Base-by-base conservation (phyloP, 2,329 filamentous ascomycete genomes). In the Hypoxylon sp. region DNA sequence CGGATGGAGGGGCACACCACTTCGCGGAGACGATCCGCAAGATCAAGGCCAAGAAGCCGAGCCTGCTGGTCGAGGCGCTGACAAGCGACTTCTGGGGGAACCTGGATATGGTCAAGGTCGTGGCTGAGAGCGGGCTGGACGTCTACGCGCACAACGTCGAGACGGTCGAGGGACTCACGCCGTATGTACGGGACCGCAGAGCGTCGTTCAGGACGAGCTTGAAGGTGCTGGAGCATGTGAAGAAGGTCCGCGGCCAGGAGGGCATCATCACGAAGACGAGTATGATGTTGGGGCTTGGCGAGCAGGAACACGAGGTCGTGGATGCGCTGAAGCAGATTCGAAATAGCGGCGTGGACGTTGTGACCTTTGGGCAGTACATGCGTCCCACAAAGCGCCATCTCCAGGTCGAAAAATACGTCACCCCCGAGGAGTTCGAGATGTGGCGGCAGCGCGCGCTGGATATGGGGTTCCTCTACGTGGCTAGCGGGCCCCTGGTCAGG, bases 311-410 rank as follows among this genome's bases (percentile, higher is more conserved):
- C 17, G 92, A 98, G 82, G 80, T 99, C 0, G 91, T 89, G 87
- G 88, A 92, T 70, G 89, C 95, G 0, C 81, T 98, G 66, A 88
- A 85, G 79, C 93, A 97, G 79, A 87, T 99, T 11, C 88, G 96
- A 64, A 90, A 90, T 72, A 87, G 89, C 64, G 85, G 92, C 67
- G 94, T 98, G 50, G 96, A 99, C 74, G 93, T 99, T 11, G 94
- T 99, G 64, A 99, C 96, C 0, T 99, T 99, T 74, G 96, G 96
- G n/a, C 96, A 99, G 84, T 99, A 99, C 84, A 99, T 99, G 96
- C 93, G 95, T 10, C 96, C 96, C 1, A 99, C 96, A 3, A 99
- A 98, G 86, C 89, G 95, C 48, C 96, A 99, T 80, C 95, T 99
- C 89, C 91, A 97, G 80, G 96, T 99, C 32, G 92, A 97, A 77